phyloP scores from a whole-genome alignment of 192 early-diverging fungal genomes.

The Cladochytrium replicatum region DNA sequence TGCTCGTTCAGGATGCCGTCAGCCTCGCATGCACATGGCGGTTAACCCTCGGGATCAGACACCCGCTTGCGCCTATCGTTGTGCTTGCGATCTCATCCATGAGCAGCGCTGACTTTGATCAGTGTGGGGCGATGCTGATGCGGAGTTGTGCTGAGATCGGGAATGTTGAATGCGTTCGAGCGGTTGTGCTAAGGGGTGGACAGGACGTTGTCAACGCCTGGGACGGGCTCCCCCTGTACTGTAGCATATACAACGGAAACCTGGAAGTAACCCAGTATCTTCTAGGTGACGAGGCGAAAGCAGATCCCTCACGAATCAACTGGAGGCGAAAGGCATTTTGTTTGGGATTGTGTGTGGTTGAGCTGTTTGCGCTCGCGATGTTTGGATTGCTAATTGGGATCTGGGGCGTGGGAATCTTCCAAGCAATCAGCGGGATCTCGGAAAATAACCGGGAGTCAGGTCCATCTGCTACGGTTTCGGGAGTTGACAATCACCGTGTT shows the following conservation, averaged over 20 bases:
- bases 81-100: no score
- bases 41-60: slow-evolving; percentile 7
- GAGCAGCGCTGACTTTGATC: no score
- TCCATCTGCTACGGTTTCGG: neutral
- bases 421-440: neutral
- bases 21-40: slow-evolving; percentile 5
- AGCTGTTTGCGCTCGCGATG: slow-evolving; percentile 21
- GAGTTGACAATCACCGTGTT: neutral
- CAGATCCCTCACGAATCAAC: slow-evolving; percentile 8
- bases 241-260: slow-evolving; percentile 22
- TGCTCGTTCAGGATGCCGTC: slow-evolving; percentile 1
- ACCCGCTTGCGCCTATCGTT: no score
- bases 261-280: slow-evolving; percentile 14
- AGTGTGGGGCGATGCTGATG: slow-evolving; percentile 1
- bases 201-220: slow-evolving; percentile 19
- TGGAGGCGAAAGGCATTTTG: slow-evolving; percentile 13
- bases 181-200: neutral
- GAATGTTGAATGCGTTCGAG: neutral
- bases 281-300: slow-evolving; percentile 7
- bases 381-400: slow-evolving; percentile 15
- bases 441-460: neutral
- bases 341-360: slow-evolving; percentile 14
- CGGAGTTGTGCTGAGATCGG: slow-evolving; percentile 9
- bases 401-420: slow-evolving; percentile 17
- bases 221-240: slow-evolving; percentile 24